These are phyloP conservation scores for Setaria italica DNA, from an alignment of 202 grass and related monocot genomes.

Conservation along the genomic window DNA sequence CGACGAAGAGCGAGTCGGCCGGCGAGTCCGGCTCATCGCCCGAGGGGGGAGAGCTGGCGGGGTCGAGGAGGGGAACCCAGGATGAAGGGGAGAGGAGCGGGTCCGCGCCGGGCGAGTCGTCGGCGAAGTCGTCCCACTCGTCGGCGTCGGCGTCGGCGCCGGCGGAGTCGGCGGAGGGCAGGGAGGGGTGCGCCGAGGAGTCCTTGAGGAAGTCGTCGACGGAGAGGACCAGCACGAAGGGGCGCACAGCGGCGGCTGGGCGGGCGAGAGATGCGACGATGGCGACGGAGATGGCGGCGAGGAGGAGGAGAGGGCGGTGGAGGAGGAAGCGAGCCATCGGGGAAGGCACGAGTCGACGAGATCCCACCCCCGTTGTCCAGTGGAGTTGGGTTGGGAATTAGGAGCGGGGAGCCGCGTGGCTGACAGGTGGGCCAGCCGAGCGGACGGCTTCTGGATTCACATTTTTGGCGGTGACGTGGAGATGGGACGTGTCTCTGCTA, in stretches of 20 bases:
- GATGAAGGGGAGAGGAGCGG: conserved; percentile 68
- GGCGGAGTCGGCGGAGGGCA: conserved; percentile 48
- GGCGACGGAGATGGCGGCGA: conserved; percentile 7
- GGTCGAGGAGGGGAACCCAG: conserved; percentile 71
- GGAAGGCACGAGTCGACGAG: conserved; percentile 35
- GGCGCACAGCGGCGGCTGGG: conserved; percentile 52
- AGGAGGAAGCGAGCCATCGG: conserved; percentile 54
- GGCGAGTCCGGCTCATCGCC: conserved; percentile 48
- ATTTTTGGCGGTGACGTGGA: conserved; percentile 41
- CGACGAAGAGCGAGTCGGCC: conserved; percentile 62
- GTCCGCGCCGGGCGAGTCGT: conserved; percentile 58
- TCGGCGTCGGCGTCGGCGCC: conserved; percentile 32
- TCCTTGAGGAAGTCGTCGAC: conserved; percentile 84
- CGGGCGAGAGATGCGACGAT: conserved; percentile 23
- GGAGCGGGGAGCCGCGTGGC: background rate
- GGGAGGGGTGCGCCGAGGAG: conserved; percentile 54
- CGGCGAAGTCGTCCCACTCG: conserved; percentile 92
- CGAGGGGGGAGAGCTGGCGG: conserved; percentile 43
- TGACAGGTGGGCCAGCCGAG: conserved; percentile 45
- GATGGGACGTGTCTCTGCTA: conserved; percentile 53
- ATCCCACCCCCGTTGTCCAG: conserved; percentile 24
- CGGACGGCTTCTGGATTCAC: background rate
- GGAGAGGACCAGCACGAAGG: conserved; percentile 77
- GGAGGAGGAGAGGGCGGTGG: conserved; percentile 52
- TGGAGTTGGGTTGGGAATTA: background rate